phyloP scores from a whole-genome alignment of 2,329 filamentous ascomycete species.

The Nothopassalora personata region DNA sequence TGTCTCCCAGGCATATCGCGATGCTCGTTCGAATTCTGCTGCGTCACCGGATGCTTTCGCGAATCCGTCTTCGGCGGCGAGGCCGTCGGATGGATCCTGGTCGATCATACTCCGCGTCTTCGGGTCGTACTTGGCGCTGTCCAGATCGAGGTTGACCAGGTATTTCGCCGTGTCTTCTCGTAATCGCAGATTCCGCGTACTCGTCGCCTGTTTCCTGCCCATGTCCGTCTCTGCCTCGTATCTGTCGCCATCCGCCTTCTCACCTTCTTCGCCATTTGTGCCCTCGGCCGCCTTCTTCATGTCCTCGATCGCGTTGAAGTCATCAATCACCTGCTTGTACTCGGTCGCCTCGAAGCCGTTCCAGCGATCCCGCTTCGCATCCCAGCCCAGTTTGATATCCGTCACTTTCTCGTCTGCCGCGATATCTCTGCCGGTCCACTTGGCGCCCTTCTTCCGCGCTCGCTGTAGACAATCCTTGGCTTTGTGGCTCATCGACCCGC shows the following conservation, averaged over 20 bases:
- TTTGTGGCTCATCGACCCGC: constrained; percentile 94
- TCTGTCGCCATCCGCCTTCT: constrained; percentile 52
- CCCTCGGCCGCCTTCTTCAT: constrained; percentile 48
- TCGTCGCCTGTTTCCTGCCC: constrained; percentile 86
- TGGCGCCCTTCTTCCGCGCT: constrained; percentile 82
- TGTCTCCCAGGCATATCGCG: constrained; percentile 89
- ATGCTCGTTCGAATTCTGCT: constrained; percentile 83
- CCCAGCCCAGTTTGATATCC: constrained; percentile 84
- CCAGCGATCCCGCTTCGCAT: constrained; percentile 96
- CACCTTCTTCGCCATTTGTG: constrained; percentile 37
- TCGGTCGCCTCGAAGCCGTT: constrained; percentile 93
- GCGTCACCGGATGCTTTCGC: constrained; percentile 85
- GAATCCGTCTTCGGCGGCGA: constrained; percentile 92
- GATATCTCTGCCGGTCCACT: constrained; percentile 88
- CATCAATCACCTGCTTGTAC: constrained; percentile 79
- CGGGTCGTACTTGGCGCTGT: constrained; percentile 95
- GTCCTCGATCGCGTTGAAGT: constrained; percentile 80
- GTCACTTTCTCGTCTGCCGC: constrained; percentile 85
- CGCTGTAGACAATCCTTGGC: constrained; percentile 87
- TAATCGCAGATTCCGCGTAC: constrained; percentile 82
- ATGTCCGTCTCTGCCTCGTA: constrained; percentile 97
- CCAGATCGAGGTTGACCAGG: constrained; percentile 85
- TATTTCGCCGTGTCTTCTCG: constrained; percentile 98
- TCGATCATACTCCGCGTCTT: constrained; percentile 75
- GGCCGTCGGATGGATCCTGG: constrained; percentile 61